Evolutionary conservation across 495 filamentous ascomycete species (phyloP), one percentile per base, ranked within the genome.

Genomic region (Hypoxylon fuscum): DNA sequence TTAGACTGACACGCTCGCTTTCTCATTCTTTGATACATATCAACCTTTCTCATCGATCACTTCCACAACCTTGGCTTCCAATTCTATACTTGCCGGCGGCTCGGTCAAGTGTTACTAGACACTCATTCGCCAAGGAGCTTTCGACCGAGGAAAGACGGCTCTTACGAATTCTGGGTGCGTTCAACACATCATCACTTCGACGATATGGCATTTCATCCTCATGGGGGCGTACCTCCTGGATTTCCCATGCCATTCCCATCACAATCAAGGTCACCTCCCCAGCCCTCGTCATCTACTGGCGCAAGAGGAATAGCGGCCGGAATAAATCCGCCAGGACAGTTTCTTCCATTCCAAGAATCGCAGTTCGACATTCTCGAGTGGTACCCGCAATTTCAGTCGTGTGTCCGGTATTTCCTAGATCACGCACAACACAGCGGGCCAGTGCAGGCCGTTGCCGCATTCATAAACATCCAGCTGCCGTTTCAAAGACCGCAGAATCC

Each of bases 371-470:
- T 97, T 55, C 86, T 97, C 72, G 89, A 92, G 55, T 98, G 95
- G 95, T 90, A 96, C 69, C 92, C 93, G 12, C 86, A 88, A 45
- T 97, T 96, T 75, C 91, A 94, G 72, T 91, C 86, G 63, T 98
- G 95, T 75, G 90, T 94, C 59, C 85, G 86, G 34, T 97, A 96
- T 79, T 98, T 98, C 76, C 79, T 97, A 65, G 91, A 97, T 69
- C 87, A 93, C 72, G 92, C 93, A 4, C 95, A 98, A 70, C 90
- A 96, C 75, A 88, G 85, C 57, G 84, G 80, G 32, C 83, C 87
- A 34, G 90, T 96, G 15, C 93, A 97, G 76, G 92, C 92, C 17
- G 81, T 98, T 45, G 92, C 93, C 12, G 90, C 93, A 17, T 95
- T 94, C 73, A 76, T 97, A 77, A 98, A 98, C 74, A 92, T 92